Base-by-base conservation (phyloP, 805 yeast species). In the Kazachstania bromeliacearum region DNA sequence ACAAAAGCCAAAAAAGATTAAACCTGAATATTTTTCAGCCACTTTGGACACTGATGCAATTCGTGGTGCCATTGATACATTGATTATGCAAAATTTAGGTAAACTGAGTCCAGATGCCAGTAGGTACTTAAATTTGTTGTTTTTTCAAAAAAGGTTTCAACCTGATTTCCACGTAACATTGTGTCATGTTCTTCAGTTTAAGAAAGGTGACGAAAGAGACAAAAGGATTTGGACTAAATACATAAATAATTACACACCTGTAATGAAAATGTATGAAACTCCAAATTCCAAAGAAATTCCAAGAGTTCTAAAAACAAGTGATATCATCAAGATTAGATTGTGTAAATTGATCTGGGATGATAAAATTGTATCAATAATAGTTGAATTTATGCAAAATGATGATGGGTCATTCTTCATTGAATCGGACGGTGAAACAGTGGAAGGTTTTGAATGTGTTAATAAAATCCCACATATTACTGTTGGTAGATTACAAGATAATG, bases 391-490 rank as follows among this genome's bases (percentile, higher is more conserved):
- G 1, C 26, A 37, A 6, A 41, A 37, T 13, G 21, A 20, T 7
- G 22, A 26, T 10, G 37, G 30, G 4, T 26, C 34, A 7, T 37
- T 36, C 10, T 41, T 44, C 25, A 33, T 53, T 3, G 46, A 45
- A 25, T 9, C 38, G 2, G 20, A 38, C 2, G 44, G 45, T 3
- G n/a, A 48, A 1, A 29, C 23, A 8, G 42, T 47, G 3, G 30
- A 35, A 19, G 47, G 50, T n/a, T 35, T 58, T 5, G 31, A 42
- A 1, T 55, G 67, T 7, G 64, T 66, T 0, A 73, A 75, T 39
- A 53, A 59, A 35, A 54, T 57, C 40, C 66, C 80, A 0, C 96
- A 88, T 53, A 71, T 87, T 29, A 88, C 96, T 0, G 50, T 85
- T 10, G 95, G 88, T 0, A 72, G 84, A 0, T 50, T 61, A 2